Percentiles rank a stretch among this genome's conserved stretches.
phyloP scores from a whole-genome alignment of 2,329 filamentous ascomycete species.

The Epichloe sp. region DNA sequence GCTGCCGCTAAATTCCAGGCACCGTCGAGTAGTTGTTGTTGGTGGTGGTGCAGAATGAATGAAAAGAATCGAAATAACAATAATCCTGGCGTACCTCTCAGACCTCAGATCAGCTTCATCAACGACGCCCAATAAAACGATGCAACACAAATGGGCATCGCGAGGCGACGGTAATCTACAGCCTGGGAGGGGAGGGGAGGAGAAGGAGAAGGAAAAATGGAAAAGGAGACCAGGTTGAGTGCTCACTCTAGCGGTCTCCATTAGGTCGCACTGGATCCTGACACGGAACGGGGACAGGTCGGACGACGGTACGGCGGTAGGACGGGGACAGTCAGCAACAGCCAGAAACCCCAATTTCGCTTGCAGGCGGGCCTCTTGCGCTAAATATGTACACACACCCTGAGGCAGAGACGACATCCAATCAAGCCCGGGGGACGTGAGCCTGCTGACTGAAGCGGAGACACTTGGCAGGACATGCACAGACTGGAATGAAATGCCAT shows the following conservation, averaged over 20 bases:
- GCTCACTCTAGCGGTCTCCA: neutral
- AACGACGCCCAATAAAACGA: slow-evolving; percentile 7
- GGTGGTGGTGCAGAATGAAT: neutral
- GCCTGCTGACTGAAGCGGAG: neutral
- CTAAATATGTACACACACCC: neutral
- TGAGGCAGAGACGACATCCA: neutral
- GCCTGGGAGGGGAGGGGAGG: neutral
- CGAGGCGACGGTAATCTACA: slow-evolving; percentile 6
- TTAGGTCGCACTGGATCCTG: no score
- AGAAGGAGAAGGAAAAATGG: neutral
- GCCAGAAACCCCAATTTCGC: slow-evolving; percentile 8
- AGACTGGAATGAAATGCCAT: neutral
- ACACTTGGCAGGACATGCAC: neutral
- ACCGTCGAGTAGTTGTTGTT: no score
- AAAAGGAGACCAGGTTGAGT: neutral
- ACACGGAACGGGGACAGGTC: neutral
- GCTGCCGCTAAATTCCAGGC: neutral
- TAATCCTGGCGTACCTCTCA: neutral
- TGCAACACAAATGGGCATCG: slow-evolving; percentile 8
- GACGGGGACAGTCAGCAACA: no score
- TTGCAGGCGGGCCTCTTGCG: slow-evolving; percentile 6
- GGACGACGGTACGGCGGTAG: no score
- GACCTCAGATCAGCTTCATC: slow-evolving; percentile 3
- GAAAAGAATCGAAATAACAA: slow-evolving; percentile 1
- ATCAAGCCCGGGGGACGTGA: neutral